A percentile compares a stretch with the other conserved stretches of the same genome.
Evolutionary conservation across 1,284 basidiomycete species (phyloP).

Genomic region (Ceratobasidium sp.): DNA sequence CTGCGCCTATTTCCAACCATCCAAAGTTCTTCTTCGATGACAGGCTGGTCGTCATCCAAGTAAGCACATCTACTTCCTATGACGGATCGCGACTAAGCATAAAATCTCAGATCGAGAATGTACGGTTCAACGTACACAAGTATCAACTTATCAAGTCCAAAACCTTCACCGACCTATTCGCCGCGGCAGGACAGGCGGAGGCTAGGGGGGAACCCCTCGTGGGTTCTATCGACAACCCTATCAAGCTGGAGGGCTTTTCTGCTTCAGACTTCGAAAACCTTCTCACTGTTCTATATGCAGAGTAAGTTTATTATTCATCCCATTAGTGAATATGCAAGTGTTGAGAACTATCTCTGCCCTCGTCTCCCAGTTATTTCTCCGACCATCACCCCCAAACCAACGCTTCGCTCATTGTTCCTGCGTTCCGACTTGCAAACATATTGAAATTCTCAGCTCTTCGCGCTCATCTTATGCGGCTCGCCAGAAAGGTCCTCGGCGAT

Average conservation of each 20-base stretch:
- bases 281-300: slow-evolving; percentile 7
- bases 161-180: slow-evolving; percentile 15
- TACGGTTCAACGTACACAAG: slow-evolving; percentile 23
- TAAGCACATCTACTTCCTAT: not conserved
- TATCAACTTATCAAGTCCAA: slow-evolving; percentile 21
- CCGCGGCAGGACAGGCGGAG: not conserved
- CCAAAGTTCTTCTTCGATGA: slow-evolving; percentile 4
- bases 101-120: slow-evolving; percentile 1
- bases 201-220: not conserved
- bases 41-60: not conserved
- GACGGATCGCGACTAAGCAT: not conserved
- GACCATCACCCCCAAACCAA: not conserved
- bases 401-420: not conserved
- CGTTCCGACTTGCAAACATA: slow-evolving; percentile 11
- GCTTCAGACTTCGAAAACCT: slow-evolving; percentile 9
- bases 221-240: not conserved
- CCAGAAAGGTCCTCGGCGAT: not conserved
- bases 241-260: not conserved
- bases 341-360: not conserved
- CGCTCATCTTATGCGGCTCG: not conserved
- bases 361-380: slow-evolving; percentile 16
- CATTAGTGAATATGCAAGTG: not conserved
- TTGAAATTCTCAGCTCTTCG: slow-evolving; percentile 3
- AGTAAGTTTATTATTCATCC: not conserved
- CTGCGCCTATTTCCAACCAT: not conserved